A percentile compares a stretch with the other conserved stretches of the same genome.
These are phyloP conservation scores for Trametopsis cervina DNA, from an alignment of 768 basidiomycete species.

Conservation along the genomic window DNA sequence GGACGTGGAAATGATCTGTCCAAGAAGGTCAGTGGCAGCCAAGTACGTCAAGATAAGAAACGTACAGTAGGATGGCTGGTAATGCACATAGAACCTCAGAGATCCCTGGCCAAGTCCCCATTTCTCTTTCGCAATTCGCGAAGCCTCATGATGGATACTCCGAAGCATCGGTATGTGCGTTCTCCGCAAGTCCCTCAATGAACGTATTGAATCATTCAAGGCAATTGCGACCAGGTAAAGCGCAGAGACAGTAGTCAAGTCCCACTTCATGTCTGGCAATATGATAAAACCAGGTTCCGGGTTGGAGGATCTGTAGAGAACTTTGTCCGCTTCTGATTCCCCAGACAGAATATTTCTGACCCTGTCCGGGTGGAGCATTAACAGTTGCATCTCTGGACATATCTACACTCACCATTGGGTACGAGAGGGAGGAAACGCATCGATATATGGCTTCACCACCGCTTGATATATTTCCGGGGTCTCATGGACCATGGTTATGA, in stretches of 20 bases:
- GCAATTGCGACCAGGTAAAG: slow-evolving; percentile 84
- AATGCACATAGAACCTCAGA: slow-evolving; percentile 82
- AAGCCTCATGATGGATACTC: slow-evolving; percentile 53
- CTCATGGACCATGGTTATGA: slow-evolving; percentile 67
- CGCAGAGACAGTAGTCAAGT: slow-evolving; percentile 61
- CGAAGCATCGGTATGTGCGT: slow-evolving; percentile 62
- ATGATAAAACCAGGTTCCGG: slow-evolving; percentile 60
- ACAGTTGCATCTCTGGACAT: background rate
- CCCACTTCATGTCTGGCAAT: slow-evolving; percentile 97
- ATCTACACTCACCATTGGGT: slow-evolving; percentile 62
- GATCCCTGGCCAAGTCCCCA: slow-evolving; percentile 62
- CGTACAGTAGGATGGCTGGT: slow-evolving; percentile 94
- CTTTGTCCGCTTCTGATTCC: slow-evolving; percentile 61
- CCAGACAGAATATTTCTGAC: slow-evolving; percentile 80
- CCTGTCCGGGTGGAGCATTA: slow-evolving; percentile 36
- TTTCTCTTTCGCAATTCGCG: slow-evolving; percentile 42
- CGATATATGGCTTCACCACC: slow-evolving; percentile 76
- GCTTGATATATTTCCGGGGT: slow-evolving; percentile 69
- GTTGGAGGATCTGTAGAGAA: slow-evolving; percentile 54
- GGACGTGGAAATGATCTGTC: slow-evolving; percentile 90
- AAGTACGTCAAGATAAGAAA: slow-evolving; percentile 14
- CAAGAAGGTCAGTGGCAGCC: background rate
- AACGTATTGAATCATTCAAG: slow-evolving; percentile 52
- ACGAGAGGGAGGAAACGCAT: slow-evolving; percentile 64
- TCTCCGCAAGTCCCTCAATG: slow-evolving; percentile 67